Conservation (phyloP, 2,329 filamentous ascomycete genomes). For the Ceratocystis papillata region DNA sequence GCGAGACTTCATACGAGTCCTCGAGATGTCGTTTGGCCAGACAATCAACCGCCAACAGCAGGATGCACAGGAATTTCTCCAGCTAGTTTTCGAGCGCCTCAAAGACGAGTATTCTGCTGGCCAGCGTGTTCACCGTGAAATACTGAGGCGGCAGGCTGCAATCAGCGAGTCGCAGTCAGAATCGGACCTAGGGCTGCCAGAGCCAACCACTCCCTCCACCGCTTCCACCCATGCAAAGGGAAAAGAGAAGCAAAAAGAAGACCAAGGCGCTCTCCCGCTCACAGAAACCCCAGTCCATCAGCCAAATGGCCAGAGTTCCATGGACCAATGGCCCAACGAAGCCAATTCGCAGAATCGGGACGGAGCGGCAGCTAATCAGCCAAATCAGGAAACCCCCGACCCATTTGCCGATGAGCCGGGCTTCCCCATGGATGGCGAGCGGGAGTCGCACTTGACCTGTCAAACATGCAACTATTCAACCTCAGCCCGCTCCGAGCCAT, state of each 20-base stretch:
- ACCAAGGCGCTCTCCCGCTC: no score
- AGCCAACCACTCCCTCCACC: neutral
- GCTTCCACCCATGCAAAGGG: no score
- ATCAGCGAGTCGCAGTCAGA: constrained; percentile 23
- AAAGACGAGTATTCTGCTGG: constrained; percentile 92
- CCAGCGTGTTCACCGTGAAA: constrained; percentile 44
- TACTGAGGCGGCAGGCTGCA: constrained; percentile 12
- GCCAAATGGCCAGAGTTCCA: no score
- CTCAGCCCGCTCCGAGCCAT: constrained; percentile 68
- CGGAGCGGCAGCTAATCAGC: neutral
- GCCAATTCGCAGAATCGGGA: constrained; percentile 20
- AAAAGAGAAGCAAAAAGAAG: no score
- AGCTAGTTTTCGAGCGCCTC: constrained; percentile 82
- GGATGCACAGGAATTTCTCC: constrained; percentile 93
- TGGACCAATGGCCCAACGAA: neutral
- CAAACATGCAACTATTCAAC: constrained; percentile 82
- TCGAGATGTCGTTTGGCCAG: constrained; percentile 80
- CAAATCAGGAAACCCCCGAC: neutral
- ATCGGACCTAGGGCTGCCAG: constrained; percentile 27
- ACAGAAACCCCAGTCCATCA: neutral
- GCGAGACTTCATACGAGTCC: constrained; percentile 65
- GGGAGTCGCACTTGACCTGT: constrained; percentile 93
- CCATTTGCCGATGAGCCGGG: constrained; percentile 45
- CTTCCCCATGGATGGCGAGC: constrained; percentile 83
- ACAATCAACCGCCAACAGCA: constrained; percentile 91